Conservation (phyloP, 768 basidiomycete species). For the Leucosporidium creatinivorum region DNA sequence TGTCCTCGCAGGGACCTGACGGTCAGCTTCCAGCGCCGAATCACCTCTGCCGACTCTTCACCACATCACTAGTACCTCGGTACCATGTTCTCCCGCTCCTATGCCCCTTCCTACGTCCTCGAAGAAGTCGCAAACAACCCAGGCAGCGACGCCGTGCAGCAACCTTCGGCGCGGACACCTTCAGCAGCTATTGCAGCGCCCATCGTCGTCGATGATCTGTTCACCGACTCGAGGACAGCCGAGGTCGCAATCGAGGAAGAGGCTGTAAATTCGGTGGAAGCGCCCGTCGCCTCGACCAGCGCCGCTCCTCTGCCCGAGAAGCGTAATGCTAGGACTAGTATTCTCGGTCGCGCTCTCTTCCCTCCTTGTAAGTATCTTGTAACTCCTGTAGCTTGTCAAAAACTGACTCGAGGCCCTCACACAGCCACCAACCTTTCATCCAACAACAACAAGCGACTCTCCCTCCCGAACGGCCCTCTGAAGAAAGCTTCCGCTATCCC, state of each 20-base stretch:
- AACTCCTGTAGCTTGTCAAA: too few relatives aligned
- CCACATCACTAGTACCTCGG: too few relatives aligned
- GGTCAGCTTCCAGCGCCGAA: too few relatives aligned
- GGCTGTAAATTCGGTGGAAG: neutral
- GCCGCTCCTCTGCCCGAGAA: neutral
- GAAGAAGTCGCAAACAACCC: neutral
- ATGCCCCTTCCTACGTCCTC: constrained; percentile 6
- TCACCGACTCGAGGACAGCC: neutral
- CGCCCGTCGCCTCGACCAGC: neutral
- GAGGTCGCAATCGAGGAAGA: neutral
- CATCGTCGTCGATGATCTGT: neutral
- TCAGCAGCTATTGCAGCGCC: neutral
- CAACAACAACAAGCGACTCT: constrained; percentile 10
- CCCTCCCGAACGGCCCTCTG: constrained; percentile 3
- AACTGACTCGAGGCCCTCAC: neutral
- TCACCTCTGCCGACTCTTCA: too few relatives aligned
- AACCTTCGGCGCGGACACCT: neutral
- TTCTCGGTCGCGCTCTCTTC: constrained; percentile 16
- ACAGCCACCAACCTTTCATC: neutral
- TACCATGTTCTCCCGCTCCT: constrained; percentile 8
- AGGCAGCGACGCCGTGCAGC: too few relatives aligned
- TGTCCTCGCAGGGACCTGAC: too few relatives aligned
- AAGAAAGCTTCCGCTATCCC: neutral
- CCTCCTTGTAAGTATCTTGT: constrained; percentile 12
- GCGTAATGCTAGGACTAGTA: constrained; percentile 2